These are phyloP conservation scores for Wilhelminamyces savonicus DNA, from an alignment of 805 yeast species.

Conservation along the genomic window DNA sequence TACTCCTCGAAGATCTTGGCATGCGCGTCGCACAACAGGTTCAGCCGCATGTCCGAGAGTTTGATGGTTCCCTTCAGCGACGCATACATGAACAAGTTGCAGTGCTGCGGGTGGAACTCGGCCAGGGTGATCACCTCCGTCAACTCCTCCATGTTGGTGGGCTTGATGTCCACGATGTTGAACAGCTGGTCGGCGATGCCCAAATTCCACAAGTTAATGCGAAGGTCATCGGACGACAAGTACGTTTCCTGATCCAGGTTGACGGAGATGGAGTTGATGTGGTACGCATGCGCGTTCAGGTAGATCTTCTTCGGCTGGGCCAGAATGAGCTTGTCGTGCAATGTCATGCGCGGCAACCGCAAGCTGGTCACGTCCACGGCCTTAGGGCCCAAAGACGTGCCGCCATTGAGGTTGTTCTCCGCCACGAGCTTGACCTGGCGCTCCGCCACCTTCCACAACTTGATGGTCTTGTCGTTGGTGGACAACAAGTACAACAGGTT, in stretches of 20 bases:
- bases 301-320: constrained; percentile 90
- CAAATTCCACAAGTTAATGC: constrained; percentile 93
- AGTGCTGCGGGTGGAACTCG: constrained; percentile 88
- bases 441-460: constrained; percentile 93
- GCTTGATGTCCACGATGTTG: constrained; percentile 96
- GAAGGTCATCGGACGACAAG: constrained; percentile 85
- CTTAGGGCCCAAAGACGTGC: constrained; percentile 16
- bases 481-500: constrained; percentile 85
- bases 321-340: constrained; percentile 91
- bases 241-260: constrained; percentile 96
- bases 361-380: constrained; percentile 36
- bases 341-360: constrained; percentile 80
- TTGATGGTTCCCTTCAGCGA: constrained; percentile 94
- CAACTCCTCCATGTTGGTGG: constrained; percentile 96
- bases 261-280: constrained; percentile 90
- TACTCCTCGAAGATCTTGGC: constrained; percentile 87
- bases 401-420: constrained; percentile 65
- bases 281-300: constrained; percentile 97
- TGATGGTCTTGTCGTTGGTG: constrained; percentile 97
- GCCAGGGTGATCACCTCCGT: constrained; percentile 97
- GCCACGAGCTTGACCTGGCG: constrained; percentile 86
- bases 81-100: constrained; percentile 93
- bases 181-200: constrained; percentile 92
- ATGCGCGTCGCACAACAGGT: constrained; percentile 88
- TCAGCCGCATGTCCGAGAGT: constrained; percentile 92